Conservation (phyloP, 1,139 yeast species). For the Hansenula sp. region DNA sequence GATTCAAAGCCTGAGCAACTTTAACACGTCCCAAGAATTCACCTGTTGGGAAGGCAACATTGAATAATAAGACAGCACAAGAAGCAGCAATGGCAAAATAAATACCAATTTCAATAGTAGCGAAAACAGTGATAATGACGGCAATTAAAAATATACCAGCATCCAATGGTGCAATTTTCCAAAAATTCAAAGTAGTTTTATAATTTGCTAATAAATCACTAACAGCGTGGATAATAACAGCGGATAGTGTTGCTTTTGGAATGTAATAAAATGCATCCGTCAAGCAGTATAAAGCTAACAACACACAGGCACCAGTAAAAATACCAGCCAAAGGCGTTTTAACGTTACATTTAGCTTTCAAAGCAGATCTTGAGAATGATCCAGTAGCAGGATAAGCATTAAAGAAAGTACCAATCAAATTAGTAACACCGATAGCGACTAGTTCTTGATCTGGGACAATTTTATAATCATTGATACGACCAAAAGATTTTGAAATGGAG, state of each 20-base stretch:
- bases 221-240: slow-evolving; percentile 94
- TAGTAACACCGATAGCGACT: slow-evolving; percentile 90
- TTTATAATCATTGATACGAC: slow-evolving; percentile 86
- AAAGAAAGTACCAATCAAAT: slow-evolving; percentile 87
- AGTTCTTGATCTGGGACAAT: slow-evolving; percentile 92
- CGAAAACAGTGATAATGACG: slow-evolving; percentile 74
- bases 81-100: slow-evolving; percentile 90
- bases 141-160: slow-evolving; percentile 72
- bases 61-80: slow-evolving; percentile 65
- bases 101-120: slow-evolving; percentile 83
- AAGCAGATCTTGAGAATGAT: slow-evolving; percentile 90
- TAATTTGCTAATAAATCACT: slow-evolving; percentile 78
- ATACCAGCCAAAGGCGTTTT: slow-evolving; percentile 93
- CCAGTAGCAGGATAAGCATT: slow-evolving; percentile 96
- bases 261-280: slow-evolving; percentile 84
- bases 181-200: slow-evolving; percentile 67
- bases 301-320: slow-evolving; percentile 84
- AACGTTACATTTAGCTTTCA: slow-evolving; percentile 94
- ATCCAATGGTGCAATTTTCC: slow-evolving; percentile 76
- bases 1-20: slow-evolving; percentile 66
- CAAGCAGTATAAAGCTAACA: slow-evolving; percentile 79
- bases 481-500: slow-evolving; percentile 91
- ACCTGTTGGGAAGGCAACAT: slow-evolving; percentile 79
- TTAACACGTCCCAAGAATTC: slow-evolving; percentile 75
- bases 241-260: slow-evolving; percentile 83